phyloP scores from a whole-genome alignment of 495 filamentous ascomycete genomes.

The Xeromyces bisporus region DNA sequence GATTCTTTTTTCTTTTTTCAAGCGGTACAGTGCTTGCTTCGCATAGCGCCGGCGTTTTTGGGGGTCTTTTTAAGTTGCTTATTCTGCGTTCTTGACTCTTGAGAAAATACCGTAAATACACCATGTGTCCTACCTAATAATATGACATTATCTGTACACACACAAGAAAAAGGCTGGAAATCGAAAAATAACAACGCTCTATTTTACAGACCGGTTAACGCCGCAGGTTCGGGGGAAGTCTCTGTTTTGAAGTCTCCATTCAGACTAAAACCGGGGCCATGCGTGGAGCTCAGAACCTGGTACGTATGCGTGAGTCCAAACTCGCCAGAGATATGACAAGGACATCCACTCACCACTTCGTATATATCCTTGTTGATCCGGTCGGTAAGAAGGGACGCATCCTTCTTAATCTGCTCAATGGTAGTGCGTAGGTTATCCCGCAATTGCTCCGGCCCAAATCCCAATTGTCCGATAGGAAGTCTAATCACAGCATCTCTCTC shows the following conservation, averaged over 20 bases:
- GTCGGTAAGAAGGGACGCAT: slow-evolving; percentile 52
- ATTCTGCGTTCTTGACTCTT: too few relatives aligned
- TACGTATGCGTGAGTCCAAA: slow-evolving; percentile 4
- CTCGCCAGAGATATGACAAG: not conserved
- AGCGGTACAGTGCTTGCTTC: slow-evolving; percentile 9
- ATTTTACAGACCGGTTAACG: slow-evolving; percentile 28
- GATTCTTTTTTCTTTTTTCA: slow-evolving; percentile 3
- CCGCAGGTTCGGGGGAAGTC: slow-evolving; percentile 33
- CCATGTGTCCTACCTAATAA: slow-evolving; percentile 28
- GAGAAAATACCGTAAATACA: slow-evolving; percentile 40
- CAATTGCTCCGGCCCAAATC: slow-evolving; percentile 74
- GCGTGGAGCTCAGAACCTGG: slow-evolving; percentile 74
- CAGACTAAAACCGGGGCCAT: slow-evolving; percentile 71
- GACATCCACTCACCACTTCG: slow-evolving; percentile 51
- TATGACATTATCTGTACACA: slow-evolving; percentile 29
- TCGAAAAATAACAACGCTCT: slow-evolving; percentile 14
- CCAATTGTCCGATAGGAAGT: slow-evolving; percentile 78
- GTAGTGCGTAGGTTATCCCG: slow-evolving; percentile 69
- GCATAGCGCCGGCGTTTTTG: slow-evolving; percentile 30
- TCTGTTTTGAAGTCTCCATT: slow-evolving; percentile 55
- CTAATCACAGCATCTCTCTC: slow-evolving; percentile 73
- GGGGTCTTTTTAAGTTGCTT: slow-evolving; percentile 14
- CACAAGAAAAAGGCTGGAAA: slow-evolving; percentile 2
- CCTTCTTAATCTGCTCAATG: slow-evolving; percentile 58
- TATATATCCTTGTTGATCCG: slow-evolving; percentile 62